Base-by-base conservation (phyloP, 805 yeast species). In the Candida broadrunensis region DNA sequence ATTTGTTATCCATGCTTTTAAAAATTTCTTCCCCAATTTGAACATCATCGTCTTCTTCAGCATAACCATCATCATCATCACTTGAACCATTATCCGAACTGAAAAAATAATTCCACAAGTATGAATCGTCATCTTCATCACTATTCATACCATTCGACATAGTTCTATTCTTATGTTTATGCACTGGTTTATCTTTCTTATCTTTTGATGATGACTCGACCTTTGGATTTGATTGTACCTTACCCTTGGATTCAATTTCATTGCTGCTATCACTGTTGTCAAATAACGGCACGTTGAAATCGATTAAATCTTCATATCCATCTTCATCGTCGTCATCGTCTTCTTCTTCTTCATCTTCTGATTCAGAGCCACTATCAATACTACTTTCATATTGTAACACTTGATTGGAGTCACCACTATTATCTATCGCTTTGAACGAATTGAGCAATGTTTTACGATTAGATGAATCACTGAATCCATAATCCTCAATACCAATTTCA, bases 101-200 rank as follows among this genome's bases (percentile, higher is more conserved):
- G 52, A 86, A 82, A 49, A 85, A 83, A 59, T 85, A 85, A 55
- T 83, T 83, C 82, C 89, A 79, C 31, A 86, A 65, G 52, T 84
- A 81, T 3, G 85, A 72, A 53, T 85, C 90, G 55, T 82, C 89
- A 20, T 78, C 82, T 31, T 76, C 79, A 34, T 68, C 70, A 37
- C 63, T 58, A 36, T 43, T 44, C 38, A 31, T 47, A 26, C 41
- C 40, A 30, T 30, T 44, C 39, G 45, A 44, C 24, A 35, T 33
- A 20, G 41, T 49, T 16, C 41, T 44, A 20, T 31, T 35, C 29
- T 43, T 43, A 15, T 48, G 30, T n/a, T 39, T 40, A 17, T 38
- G 37, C n/a, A n/a, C n/a, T 21, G 40, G 45, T 5, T 33, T 41
- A 13, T 39, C 44, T 12, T 36, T 40, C 2, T 32, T 34, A 16